phyloP scores from a whole-genome alignment of 768 basidiomycete genomes.

The Crucibulum laeve region DNA sequence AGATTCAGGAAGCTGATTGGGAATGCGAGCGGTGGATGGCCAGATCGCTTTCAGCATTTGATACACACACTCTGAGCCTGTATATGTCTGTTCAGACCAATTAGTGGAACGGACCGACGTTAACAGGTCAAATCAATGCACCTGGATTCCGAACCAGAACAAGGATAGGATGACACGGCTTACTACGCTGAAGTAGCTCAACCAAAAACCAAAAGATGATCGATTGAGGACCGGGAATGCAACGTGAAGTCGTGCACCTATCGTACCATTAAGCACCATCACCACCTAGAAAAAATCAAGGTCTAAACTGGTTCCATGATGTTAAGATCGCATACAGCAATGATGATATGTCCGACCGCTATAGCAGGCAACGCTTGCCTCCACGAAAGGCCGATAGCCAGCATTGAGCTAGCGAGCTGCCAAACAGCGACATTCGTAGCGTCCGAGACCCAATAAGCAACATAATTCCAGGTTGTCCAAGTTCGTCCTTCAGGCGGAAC shows the following conservation, averaged over 20 bases:
- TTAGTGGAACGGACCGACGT: not conserved
- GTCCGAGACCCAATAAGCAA: slow-evolving; percentile 59
- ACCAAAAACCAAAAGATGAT: slow-evolving; percentile 87
- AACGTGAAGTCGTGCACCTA: slow-evolving; percentile 73
- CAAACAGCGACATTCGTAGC: slow-evolving; percentile 44
- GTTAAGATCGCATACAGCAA: slow-evolving; percentile 36
- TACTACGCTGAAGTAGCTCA: slow-evolving; percentile 82
- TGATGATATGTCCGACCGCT: slow-evolving; percentile 67
- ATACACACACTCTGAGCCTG: slow-evolving; percentile 71
- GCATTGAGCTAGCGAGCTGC: slow-evolving; percentile 71
- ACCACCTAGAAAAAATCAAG: slow-evolving; percentile 32
- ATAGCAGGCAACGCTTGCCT: slow-evolving; percentile 66
- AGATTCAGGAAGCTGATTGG: slow-evolving; percentile 54
- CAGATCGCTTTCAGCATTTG: slow-evolving; percentile 85
- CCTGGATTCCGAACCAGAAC: slow-evolving; percentile 82
- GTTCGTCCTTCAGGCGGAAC: slow-evolving; percentile 57
- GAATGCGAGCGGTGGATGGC: slow-evolving; percentile 63
- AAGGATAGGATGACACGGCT: slow-evolving; percentile 72
- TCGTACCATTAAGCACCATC: slow-evolving; percentile 75
- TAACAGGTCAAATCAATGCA: slow-evolving; percentile 17
- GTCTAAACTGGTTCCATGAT: no score
- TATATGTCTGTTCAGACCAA: slow-evolving; percentile 34
- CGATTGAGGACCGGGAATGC: slow-evolving; percentile 76
- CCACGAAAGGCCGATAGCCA: slow-evolving; percentile 75
- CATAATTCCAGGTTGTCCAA: slow-evolving; percentile 66